Conservation (phyloP, 2,329 filamentous ascomycete species). For the Mollisiaceae sp. region DNA sequence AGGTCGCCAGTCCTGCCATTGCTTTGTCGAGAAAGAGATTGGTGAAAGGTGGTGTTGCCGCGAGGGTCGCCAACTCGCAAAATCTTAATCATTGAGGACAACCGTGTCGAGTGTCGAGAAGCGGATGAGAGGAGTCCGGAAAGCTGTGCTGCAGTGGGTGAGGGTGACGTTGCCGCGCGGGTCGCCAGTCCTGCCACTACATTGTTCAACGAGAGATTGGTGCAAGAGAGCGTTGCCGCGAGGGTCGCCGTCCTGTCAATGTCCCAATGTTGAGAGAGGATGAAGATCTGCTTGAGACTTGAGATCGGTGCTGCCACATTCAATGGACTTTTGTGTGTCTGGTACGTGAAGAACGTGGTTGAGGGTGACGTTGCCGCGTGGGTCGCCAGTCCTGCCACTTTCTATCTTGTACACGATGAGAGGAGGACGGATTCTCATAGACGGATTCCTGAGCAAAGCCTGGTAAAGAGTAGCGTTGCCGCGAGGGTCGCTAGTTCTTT, state of each 20-base stretch:
- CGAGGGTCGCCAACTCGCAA: background rate
- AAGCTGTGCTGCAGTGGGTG: background rate
- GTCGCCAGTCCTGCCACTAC: background rate
- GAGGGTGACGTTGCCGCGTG: background rate
- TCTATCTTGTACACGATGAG: background rate
- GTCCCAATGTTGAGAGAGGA: no score
- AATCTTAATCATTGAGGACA: no score
- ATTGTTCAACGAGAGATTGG: no score
- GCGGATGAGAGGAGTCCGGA: no score
- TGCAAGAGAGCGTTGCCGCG: no score
- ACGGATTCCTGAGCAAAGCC: background rate
- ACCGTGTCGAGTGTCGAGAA: background rate
- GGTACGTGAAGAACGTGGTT: background rate
- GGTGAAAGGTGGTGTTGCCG: background rate
- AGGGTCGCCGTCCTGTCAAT: no score
- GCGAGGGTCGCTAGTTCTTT: background rate
- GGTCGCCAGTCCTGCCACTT: background rate
- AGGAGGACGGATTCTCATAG: background rate
- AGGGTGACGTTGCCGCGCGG: background rate
- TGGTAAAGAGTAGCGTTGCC: background rate
- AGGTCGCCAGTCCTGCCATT: no score
- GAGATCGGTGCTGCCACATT: slow-evolving; percentile 6
- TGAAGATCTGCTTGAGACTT: background rate
- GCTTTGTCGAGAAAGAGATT: background rate
- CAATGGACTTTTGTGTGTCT: background rate